Evolutionary conservation across 371 early-diverging fungal species (phyloP).

Genomic region (Nematocida sp.): DNA sequence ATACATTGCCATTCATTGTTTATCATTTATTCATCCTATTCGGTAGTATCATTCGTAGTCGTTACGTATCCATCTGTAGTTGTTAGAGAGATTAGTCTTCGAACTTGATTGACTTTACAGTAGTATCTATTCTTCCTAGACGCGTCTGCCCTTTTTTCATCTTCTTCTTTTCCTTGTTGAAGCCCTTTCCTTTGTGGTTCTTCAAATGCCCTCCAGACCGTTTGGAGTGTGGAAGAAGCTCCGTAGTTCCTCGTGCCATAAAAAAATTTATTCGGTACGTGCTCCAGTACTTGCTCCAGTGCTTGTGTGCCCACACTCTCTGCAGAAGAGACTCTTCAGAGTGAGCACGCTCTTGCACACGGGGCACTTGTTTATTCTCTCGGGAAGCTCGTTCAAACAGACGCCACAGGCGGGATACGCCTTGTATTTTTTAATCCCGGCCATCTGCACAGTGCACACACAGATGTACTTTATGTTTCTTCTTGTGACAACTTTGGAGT

Average conservation of each 20-base stretch:
- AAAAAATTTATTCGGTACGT: neutral
- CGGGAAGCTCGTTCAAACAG: conserved; percentile 33
- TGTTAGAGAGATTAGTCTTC: conserved; percentile 21
- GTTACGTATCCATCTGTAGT: no score
- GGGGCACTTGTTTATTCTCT: conserved; percentile 12
- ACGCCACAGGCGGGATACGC: conserved; percentile 37
- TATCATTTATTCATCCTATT: no score
- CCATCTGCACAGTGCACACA: conserved; percentile 5
- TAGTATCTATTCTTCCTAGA: conserved; percentile 43
- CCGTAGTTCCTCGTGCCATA: neutral
- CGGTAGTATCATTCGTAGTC: no score
- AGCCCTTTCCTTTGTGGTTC: conserved; percentile 48
- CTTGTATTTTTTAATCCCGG: conserved; percentile 3
- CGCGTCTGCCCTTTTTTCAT: conserved; percentile 25
- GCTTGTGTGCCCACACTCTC: neutral
- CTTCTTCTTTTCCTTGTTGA: conserved; percentile 49
- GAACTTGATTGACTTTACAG: conserved; percentile 47
- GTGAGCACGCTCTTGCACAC: conserved; percentile 5
- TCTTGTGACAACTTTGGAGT: conserved; percentile 12
- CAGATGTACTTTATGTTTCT: conserved; percentile 25
- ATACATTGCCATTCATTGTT: no score
- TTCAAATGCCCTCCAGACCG: conserved; percentile 43
- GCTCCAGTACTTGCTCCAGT: no score
- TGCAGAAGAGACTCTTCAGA: neutral
- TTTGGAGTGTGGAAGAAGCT: conserved; percentile 25